These are phyloP conservation scores for Cladosporium sp. DNA, from an alignment of 2,329 filamentous ascomycete genomes.

Conservation along the genomic window DNA sequence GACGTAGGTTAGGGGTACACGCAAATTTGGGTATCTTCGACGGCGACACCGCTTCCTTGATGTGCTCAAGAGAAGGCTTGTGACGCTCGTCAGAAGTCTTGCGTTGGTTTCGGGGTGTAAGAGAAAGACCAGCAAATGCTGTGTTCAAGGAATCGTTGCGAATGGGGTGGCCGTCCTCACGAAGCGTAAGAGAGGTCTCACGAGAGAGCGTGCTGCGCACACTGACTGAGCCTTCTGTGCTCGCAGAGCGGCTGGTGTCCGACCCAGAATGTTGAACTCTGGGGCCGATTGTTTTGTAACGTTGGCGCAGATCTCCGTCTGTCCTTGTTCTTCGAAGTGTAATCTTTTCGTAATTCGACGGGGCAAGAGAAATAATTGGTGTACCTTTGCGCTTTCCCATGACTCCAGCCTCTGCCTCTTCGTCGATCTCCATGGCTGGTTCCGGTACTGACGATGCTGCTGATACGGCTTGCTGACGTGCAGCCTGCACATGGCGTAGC, in stretches of 20 bases:
- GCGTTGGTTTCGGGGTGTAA: conserved; percentile 19
- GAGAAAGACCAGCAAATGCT: conserved; percentile 26
- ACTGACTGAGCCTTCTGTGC: conserved; percentile 4
- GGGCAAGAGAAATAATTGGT: conserved; percentile 37
- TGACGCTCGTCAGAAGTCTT: conserved; percentile 15
- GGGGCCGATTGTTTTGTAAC: conserved; percentile 18
- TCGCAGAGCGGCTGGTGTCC: conserved; percentile 9
- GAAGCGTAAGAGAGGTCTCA: conserved; percentile 12
- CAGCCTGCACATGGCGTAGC: conserved; percentile 19
- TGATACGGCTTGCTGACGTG: conserved; percentile 9
- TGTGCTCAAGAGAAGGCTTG: conserved; percentile 28
- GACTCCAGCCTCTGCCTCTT: conserved; percentile 29
- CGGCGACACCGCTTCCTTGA: conserved; percentile 29
- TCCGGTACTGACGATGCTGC: conserved; percentile 11
- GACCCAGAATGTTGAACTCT: conserved; percentile 14
- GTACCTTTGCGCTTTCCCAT: conserved; percentile 44
- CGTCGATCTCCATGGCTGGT: conserved; percentile 32
- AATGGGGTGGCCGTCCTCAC: conserved; percentile 20
- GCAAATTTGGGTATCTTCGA: conserved; percentile 34
- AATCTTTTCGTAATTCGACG: conserved; percentile 16
- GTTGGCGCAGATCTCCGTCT: conserved; percentile 23
- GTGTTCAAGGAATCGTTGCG: conserved; percentile 29
- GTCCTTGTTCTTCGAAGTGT: conserved; percentile 32
- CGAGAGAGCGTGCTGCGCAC: conserved; percentile 7
- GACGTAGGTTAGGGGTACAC: conserved; percentile 27